Evolutionary conservation across 1,139 yeast species (phyloP).

Genomic region (Geotrichum cucujoidarum): DNA sequence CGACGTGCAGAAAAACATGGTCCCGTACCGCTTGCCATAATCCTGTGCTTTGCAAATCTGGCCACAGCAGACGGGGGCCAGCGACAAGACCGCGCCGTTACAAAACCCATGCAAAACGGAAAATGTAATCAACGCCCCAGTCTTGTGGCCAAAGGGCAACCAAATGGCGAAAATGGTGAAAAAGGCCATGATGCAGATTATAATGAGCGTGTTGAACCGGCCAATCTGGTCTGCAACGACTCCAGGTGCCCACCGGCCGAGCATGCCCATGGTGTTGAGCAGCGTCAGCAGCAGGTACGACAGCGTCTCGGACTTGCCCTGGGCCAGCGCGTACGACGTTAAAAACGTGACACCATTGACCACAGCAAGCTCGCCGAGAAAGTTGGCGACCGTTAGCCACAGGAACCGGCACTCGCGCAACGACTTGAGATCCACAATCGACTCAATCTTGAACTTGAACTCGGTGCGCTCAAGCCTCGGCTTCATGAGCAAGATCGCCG

Average conservation of each 20-base stretch:
- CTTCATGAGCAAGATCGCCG: conserved; percentile 39
- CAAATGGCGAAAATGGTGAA: conserved; percentile 43
- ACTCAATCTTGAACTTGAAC: conserved; percentile 1
- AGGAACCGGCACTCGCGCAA: conserved; percentile 42
- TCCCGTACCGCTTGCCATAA: conserved; percentile 48
- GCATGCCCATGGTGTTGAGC: conserved; percentile 54
- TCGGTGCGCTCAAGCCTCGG: conserved; percentile 24
- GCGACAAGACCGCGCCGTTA: conserved; percentile 46
- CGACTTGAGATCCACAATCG: conserved; percentile 32
- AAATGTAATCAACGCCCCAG: conserved; percentile 40
- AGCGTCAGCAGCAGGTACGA: conserved; percentile 48
- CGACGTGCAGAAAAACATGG: conserved; percentile 44
- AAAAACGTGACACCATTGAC: conserved; percentile 51
- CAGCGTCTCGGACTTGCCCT: conserved; percentile 49
- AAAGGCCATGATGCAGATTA: conserved; percentile 42
- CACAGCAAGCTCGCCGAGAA: conserved; percentile 55
- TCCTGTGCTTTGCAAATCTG: conserved; percentile 47
- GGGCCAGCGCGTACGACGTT: conserved; percentile 52
- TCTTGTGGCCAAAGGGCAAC: conserved; percentile 49
- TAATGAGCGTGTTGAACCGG: conserved; percentile 50
- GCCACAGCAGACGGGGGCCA: conserved; percentile 50
- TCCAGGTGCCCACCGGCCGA: conserved; percentile 57
- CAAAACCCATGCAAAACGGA: conserved; percentile 50
- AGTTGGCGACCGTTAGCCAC: conserved; percentile 41
- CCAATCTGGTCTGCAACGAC: conserved; percentile 53